Conservation (phyloP, 2,329 filamentous ascomycete genomes). For the Claviceps citrina region DNA sequence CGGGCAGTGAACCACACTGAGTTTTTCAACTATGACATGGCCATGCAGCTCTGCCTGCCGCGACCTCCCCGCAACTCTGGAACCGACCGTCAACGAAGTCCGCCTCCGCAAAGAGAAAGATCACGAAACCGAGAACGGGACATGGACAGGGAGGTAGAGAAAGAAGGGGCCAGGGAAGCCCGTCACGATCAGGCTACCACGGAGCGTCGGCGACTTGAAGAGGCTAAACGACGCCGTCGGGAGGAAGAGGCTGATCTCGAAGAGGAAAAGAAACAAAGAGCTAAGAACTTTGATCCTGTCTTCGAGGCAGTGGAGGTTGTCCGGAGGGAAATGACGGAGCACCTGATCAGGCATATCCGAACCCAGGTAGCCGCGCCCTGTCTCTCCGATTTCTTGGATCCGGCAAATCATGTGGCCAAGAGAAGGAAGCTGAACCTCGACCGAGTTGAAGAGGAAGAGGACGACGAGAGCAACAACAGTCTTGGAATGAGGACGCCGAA, state of each 20-base stretch:
- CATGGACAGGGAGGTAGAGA: conserved; percentile 1
- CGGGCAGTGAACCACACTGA: conserved; percentile 62
- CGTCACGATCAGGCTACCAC: conserved; percentile 10
- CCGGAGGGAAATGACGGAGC: conserved; percentile 66
- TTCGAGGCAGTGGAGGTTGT: conserved; percentile 66
- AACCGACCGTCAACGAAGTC: conserved; percentile 18
- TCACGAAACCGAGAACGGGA: conserved; percentile 1
- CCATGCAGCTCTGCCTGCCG: conserved; percentile 57
- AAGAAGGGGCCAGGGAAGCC: conserved; percentile 5
- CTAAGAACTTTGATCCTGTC: conserved; percentile 81
- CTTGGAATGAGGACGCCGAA: conserved; percentile 51
- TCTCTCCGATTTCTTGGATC: conserved; percentile 69
- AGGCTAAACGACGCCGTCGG: conserved; percentile 47
- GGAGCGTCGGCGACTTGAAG: conserved; percentile 39
- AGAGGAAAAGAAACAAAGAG: conserved; percentile 76
- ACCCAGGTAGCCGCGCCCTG: conserved; percentile 70
- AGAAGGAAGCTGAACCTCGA: conserved; percentile 64
- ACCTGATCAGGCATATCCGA: conserved; percentile 77
- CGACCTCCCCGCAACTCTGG: conserved; percentile 12
- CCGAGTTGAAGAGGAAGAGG: conserved; percentile 45
- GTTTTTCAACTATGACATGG: conserved; percentile 84
- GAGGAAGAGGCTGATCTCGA: conserved; percentile 74
- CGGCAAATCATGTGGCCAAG: conserved; percentile 64
- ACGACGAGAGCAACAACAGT: conserved; percentile 44
- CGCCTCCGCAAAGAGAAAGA: conserved; percentile 19